Base-by-base conservation (phyloP, 2,329 filamentous ascomycete species). In the Fusarium caatingaense region DNA sequence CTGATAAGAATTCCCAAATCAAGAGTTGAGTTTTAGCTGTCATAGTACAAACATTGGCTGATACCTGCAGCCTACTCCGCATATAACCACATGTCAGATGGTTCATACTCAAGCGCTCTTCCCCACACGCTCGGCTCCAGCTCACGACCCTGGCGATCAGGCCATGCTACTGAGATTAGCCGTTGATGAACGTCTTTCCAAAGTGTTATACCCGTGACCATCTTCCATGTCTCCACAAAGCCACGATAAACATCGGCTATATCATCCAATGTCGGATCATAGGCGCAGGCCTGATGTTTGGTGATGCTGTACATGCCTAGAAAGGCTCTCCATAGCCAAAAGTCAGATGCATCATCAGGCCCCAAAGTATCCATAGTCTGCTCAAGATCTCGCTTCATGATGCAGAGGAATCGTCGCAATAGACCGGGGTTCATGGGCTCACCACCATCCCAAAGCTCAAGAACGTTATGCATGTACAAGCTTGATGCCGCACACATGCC, bases 271-370 rank as follows among this genome's bases (percentile, higher is more conserved):
- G 25, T 15, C 2, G 45, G 25, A 5, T 54, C 53, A 16, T 37
- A 18, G 1, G 2, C 2, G 5, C 12, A 8, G 2, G 32, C 23
- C 28, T 60, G 55, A 16, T 55, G 32, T 8, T 34, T 69, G 6
- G 56, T 28, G n/a, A 71, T 51, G 16, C 70, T 69, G 18, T 60
- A 71, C 3, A 42, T 60, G 7, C 69, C 67, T 0, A 71, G 15
- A 21, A 74, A 74, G 0, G 64, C 61, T 21, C 67, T 60, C 72
- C 72, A 74, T 10, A 74, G 41, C 72, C 72, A 71, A 13, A 74
- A 55, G 9, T 71, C 56, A 0, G 54, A 55, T 2, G 11, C 28
- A 1, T 32, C n/a, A 2, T 6, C 4, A 0, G 32, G 30, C 1
- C 28, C 21, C 3, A 59, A 2, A 1, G 32, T 15, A 4, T 16